Evolutionary conservation across 352 stramenopile genomes (phyloP), one percentile per base, ranked within the genome.

Genomic region (Aphanomyces stellatus): DNA sequence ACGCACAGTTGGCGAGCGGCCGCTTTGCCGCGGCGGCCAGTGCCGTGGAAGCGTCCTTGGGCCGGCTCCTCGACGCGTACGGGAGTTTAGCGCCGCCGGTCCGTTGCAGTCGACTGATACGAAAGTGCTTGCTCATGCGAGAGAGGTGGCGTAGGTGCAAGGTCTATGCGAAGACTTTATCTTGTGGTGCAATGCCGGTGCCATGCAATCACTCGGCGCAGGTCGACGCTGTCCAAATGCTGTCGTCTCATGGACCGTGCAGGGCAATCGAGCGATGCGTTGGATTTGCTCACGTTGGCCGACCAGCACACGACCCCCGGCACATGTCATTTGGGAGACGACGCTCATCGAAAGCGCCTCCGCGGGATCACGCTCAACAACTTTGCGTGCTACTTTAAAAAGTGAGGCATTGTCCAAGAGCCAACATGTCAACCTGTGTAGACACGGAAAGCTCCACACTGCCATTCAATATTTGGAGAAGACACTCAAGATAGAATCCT

Each of bases 291-390:
- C 0, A 31, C 68, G n/a, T 73, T 71, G 27, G 79, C 79, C 25
- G 81, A 87, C 69, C 77, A 87, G 48, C 76, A 87, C 62, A 87
- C 81, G 15, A 35, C 51, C 11, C 46, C 46, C 13, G 46, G 46
- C 10, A 53, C 46, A 28, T 53, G 19, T 10, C 46, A 53, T 28
- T 28, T 53, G 19, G 46, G 7, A 0, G 7, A 33, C 24, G 51
- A 59, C 51, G 30, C 15, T 4, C 27, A 33, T 15, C 51, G 51
- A n/a, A 59, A 59, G 4, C 69, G 65, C 10, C 73, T 89, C 6
- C 77, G 77, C 8, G 70, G 85, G 17, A 65, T 86, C 34, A 79
- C 72, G 11, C 75, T 89, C 69, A 89, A 89, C 63, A 89, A 89
- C 68, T 72, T 89, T 22, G 77, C 81, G 11, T 89, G 81, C 48